phyloP scores from a whole-genome alignment of 2,329 filamentous ascomycete genomes.

The Epicoccum sorghinum region DNA sequence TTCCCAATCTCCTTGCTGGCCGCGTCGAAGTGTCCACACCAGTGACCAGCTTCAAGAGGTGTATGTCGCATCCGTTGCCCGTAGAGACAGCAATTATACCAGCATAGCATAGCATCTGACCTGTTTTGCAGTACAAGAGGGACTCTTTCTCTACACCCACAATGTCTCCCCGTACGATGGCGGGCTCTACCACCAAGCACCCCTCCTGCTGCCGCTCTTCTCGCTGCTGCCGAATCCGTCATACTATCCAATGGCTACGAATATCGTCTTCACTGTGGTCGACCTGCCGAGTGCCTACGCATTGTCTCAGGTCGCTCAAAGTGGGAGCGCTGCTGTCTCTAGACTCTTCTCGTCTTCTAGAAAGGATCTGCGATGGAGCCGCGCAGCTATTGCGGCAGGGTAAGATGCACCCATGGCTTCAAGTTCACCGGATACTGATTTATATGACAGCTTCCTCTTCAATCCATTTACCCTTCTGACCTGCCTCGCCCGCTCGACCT shows the following conservation, averaged over 20 bases:
- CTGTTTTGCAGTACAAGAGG: slow-evolving; percentile 78
- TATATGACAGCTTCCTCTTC: slow-evolving; percentile 75
- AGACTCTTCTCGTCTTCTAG: slow-evolving; percentile 79
- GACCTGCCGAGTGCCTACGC: slow-evolving; percentile 85
- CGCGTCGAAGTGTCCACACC: slow-evolving; percentile 97
- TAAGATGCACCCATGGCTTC: slow-evolving; percentile 48
- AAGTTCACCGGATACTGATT: slow-evolving; percentile 21
- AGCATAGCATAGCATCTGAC: slow-evolving; percentile 17
- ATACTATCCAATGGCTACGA: slow-evolving; percentile 72
- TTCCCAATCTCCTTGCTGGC: slow-evolving; percentile 84
- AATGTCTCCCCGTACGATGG: slow-evolving; percentile 98
- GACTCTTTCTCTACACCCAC: slow-evolving; percentile 92
- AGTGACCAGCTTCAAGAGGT: slow-evolving; percentile 95
- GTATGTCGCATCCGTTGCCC: slow-evolving; percentile 55
- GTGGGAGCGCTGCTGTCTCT: slow-evolving; percentile 76
- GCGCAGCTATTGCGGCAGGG: slow-evolving; percentile 78
- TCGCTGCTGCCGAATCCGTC: slow-evolving; percentile 78
- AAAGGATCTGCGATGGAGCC: slow-evolving; percentile 74
- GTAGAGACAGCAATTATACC: background rate
- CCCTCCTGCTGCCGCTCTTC: slow-evolving; percentile 89
- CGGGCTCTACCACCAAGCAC: slow-evolving; percentile 78
- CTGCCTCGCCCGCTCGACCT: slow-evolving; percentile 87
- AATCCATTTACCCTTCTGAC: slow-evolving; percentile 93
- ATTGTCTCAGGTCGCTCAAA: slow-evolving; percentile 78
- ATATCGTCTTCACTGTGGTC: slow-evolving; percentile 78